phyloP scores from a whole-genome alignment of 129 eudicot species.

The Helichrysum umbraculigerum region DNA sequence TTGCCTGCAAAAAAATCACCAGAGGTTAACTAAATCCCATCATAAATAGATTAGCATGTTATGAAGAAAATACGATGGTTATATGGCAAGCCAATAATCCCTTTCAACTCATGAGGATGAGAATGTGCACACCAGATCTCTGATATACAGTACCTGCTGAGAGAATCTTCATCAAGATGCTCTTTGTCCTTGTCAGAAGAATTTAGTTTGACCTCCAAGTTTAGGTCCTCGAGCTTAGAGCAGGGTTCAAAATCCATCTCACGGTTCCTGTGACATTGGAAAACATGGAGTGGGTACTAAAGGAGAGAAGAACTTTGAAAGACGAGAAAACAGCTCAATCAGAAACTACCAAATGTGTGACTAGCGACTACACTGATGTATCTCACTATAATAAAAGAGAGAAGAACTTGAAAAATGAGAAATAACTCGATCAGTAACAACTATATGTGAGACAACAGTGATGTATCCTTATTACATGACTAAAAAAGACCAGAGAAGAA shows the following conservation, averaged over 20 bases:
- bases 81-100: background rate
- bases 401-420: slow-evolving; percentile 20
- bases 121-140: slow-evolving; percentile 12
- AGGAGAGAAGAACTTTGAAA: slow-evolving; percentile 18
- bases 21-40: slow-evolving; percentile 16
- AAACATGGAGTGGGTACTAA: background rate
- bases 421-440: slow-evolving; percentile 6
- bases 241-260: slow-evolving; percentile 68
- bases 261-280: slow-evolving; percentile 40
- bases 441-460: background rate
- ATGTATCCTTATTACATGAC: background rate
- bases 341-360: slow-evolving; percentile 1
- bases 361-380: background rate
- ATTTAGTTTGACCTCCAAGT: slow-evolving; percentile 68
- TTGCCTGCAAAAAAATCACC: slow-evolving; percentile 49
- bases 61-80: background rate
- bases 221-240: slow-evolving; percentile 78
- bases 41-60: slow-evolving; percentile 6
- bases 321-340: slow-evolving; percentile 10
- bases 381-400: background rate
- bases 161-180: slow-evolving; percentile 41
- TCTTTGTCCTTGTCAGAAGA: slow-evolving; percentile 44
- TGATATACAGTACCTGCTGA: slow-evolving; percentile 45
- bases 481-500: slow-evolving; percentile 10
- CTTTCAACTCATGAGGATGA: background rate